A percentile compares a stretch with the other conserved stretches of the same genome.
These are phyloP conservation scores for Diaporthe citri DNA, from an alignment of 2,329 filamentous ascomycete genomes.

Conservation along the genomic window DNA sequence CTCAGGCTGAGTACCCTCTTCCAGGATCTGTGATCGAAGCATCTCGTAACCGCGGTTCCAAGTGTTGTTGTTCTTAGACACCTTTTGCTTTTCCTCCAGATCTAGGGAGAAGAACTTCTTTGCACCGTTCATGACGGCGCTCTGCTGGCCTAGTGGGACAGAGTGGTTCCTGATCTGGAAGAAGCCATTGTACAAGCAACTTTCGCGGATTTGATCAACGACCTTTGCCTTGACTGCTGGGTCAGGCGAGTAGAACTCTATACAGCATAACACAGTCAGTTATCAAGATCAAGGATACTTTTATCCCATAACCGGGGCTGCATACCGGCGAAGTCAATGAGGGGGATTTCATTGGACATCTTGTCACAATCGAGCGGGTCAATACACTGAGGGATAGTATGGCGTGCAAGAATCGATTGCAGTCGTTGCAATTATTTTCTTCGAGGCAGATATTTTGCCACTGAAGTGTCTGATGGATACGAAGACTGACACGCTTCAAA, in stretches of 20 bases:
- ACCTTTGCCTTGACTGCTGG: slow-evolving; percentile 45
- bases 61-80: slow-evolving; percentile 52
- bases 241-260: slow-evolving; percentile 40
- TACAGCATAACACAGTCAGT: not conserved
- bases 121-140: slow-evolving; percentile 55
- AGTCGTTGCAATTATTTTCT: not conserved
- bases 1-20: slow-evolving; percentile 57
- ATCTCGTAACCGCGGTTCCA: slow-evolving; percentile 62
- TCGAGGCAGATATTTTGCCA: not conserved
- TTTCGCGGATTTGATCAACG: slow-evolving; percentile 53
- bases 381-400: too few species aligned
- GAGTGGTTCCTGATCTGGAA: slow-evolving; percentile 65
- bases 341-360: slow-evolving; percentile 36
- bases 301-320: too few species aligned
- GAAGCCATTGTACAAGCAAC: slow-evolving; percentile 63
- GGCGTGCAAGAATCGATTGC: not conserved
- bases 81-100: slow-evolving; percentile 56
- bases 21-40: slow-evolving; percentile 56
- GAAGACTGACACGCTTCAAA: not conserved
- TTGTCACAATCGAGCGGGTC: not conserved
- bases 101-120: slow-evolving; percentile 62
- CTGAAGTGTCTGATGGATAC: not conserved
- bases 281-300: too few species aligned
- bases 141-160: slow-evolving; percentile 55
- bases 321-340: slow-evolving; percentile 37